These are phyloP conservation scores for Boletus rubropictus DNA, from an alignment of 768 basidiomycete genomes.

Conservation along the genomic window DNA sequence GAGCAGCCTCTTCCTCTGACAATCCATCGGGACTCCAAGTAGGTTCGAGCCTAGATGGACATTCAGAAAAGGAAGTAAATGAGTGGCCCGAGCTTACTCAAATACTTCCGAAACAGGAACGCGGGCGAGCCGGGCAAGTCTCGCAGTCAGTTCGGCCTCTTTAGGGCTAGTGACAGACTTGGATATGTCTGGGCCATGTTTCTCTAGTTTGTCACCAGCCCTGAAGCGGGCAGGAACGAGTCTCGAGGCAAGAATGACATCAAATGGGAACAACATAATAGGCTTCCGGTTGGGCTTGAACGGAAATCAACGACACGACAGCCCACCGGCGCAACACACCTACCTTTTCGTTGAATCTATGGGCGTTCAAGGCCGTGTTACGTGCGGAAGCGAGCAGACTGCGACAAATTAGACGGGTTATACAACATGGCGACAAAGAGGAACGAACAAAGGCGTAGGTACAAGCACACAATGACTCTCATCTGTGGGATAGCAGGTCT, in stretches of 20 bases:
- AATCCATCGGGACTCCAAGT: constrained; percentile 24
- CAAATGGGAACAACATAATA: constrained; percentile 21
- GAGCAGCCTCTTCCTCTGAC: constrained; percentile 15
- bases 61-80: neutral
- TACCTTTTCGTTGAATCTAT: constrained; percentile 14
- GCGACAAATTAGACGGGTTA: constrained; percentile 8
- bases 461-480: constrained; percentile 28
- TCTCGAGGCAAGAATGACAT: constrained; percentile 17
- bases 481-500: constrained; percentile 30
- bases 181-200: constrained; percentile 24
- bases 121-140: constrained; percentile 25
- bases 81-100: constrained; percentile 10
- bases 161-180: constrained; percentile 6
- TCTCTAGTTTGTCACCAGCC: constrained; percentile 9
- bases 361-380: constrained; percentile 27
- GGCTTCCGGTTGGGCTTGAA: constrained; percentile 11
- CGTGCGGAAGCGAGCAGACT: constrained; percentile 25
- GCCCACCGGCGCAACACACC: neutral
- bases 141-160: constrained; percentile 20
- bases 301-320: constrained; percentile 4
- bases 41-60: constrained; percentile 21
- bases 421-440: neutral
- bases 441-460: constrained; percentile 26
- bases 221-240: constrained; percentile 23
- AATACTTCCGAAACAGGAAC: constrained; percentile 23